Conservation (phyloP, 2,329 filamentous ascomycete genomes). For the Cladophialophora chaetospira region DNA sequence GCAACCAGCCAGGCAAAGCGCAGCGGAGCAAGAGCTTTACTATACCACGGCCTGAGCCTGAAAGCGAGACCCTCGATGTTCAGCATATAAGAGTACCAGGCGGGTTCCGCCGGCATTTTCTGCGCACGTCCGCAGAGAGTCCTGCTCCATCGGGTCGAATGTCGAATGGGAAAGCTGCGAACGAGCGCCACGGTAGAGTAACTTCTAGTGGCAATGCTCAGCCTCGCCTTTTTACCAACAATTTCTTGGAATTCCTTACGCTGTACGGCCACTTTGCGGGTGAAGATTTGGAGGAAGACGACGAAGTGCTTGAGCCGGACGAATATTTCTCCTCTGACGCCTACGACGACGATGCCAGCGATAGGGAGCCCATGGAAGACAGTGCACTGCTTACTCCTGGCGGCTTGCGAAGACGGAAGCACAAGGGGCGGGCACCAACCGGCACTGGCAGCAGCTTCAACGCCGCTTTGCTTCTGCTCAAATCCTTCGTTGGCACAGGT, state of each 20-base stretch:
- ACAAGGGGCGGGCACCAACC: slow-evolving; percentile 71
- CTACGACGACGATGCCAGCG: slow-evolving; percentile 60
- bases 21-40: slow-evolving; percentile 87
- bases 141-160: slow-evolving; percentile 49
- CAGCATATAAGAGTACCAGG: slow-evolving; percentile 89
- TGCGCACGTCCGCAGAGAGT: slow-evolving; percentile 73
- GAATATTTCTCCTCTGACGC: slow-evolving; percentile 88
- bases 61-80: slow-evolving; percentile 80
- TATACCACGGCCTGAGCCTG: slow-evolving; percentile 72
- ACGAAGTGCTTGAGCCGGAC: slow-evolving; percentile 81
- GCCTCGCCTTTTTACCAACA: slow-evolving; percentile 77
- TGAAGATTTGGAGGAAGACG: slow-evolving; percentile 94
- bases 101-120: slow-evolving; percentile 87
- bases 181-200: slow-evolving; percentile 41
- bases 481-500: slow-evolving; percentile 96
- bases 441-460: slow-evolving; percentile 78
- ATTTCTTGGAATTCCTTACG: slow-evolving; percentile 92
- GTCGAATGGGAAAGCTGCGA: slow-evolving; percentile 37
- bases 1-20: slow-evolving; percentile 58
- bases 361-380: slow-evolving; percentile 81
- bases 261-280: slow-evolving; percentile 97
- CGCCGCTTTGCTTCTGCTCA: slow-evolving; percentile 82
- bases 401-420: slow-evolving; percentile 70
- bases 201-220: slow-evolving; percentile 42
- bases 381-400: slow-evolving; percentile 73